phyloP scores from a whole-genome alignment of 31 red algal genomes.

The Endocladia muricata region DNA sequence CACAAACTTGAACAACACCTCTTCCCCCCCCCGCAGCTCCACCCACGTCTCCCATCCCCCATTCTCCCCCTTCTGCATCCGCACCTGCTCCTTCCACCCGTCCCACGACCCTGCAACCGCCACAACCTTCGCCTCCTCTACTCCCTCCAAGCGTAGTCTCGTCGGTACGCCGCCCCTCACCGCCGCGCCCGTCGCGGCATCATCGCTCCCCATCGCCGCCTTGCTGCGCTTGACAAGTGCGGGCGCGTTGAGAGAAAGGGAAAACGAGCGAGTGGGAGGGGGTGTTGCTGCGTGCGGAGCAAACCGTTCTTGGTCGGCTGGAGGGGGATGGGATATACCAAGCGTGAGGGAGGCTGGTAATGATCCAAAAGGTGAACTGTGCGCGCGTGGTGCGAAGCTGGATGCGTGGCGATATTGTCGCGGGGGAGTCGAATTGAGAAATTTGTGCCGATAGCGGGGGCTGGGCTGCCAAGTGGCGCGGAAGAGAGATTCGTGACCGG shows the following conservation, averaged over 20 bases:
- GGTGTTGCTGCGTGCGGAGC: background rate
- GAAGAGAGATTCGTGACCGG: no score
- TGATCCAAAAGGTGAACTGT: no score
- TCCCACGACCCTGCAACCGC: conserved; percentile 31
- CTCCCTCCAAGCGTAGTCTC: background rate
- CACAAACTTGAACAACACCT: no score
- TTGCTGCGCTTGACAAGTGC: background rate
- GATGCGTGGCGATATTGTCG: no score
- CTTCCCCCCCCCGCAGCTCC: conserved; percentile 17
- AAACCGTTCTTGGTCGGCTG: background rate
- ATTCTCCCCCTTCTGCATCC: background rate
- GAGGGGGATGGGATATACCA: no score
- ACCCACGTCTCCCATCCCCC: background rate
- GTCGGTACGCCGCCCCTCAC: background rate
- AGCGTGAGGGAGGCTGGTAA: no score
- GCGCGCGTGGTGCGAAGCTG: no score
- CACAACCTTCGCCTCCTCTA: background rate
- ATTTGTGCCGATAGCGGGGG: no score
- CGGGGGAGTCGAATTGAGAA: no score
- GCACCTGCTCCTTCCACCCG: background rate
- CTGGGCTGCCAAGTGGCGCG: no score
- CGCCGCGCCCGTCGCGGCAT: background rate
- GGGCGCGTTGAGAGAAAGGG: background rate
- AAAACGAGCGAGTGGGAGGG: background rate
- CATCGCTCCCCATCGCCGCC: background rate